Percentiles rank a stretch among this genome's conserved stretches.
These are phyloP conservation scores for Chiua virens DNA, from an alignment of 768 basidiomycete species.

Conservation along the genomic window DNA sequence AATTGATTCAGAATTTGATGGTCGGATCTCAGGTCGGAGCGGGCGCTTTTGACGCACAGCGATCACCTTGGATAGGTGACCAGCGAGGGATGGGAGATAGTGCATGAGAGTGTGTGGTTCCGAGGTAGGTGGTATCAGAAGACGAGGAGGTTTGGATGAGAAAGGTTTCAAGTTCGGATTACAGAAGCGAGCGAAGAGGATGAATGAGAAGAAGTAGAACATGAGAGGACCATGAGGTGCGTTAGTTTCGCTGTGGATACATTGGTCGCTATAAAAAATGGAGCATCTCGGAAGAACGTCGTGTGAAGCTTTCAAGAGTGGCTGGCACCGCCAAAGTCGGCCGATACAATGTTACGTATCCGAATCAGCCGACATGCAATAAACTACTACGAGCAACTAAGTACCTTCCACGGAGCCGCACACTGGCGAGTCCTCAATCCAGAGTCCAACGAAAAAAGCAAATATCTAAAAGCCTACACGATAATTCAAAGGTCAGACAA, in stretches of 20 bases:
- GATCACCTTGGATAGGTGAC: slow-evolving; percentile 20
- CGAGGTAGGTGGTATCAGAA: not conserved
- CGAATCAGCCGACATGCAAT: slow-evolving; percentile 5
- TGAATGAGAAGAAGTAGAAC: not conserved
- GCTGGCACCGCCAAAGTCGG: slow-evolving; percentile 4
- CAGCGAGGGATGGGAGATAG: slow-evolving; percentile 20
- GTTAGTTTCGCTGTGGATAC: slow-evolving; percentile 22
- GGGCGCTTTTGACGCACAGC: slow-evolving; percentile 19
- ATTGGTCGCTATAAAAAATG: slow-evolving; percentile 13
- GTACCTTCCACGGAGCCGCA: not conserved
- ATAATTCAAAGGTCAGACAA: not conserved
- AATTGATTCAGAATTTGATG: slow-evolving; percentile 9
- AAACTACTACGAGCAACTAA: not conserved
- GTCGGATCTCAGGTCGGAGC: not conserved
- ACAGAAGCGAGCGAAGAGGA: not conserved
- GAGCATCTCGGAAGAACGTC: not conserved
- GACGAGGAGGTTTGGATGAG: not conserved
- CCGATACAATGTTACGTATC: slow-evolving; percentile 8
- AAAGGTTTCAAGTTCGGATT: not conserved
- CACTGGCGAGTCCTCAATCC: too few species aligned
- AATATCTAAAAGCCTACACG: not conserved
- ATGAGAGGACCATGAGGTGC: slow-evolving; percentile 20
- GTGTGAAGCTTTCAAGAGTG: slow-evolving; percentile 12
- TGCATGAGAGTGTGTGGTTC: slow-evolving; percentile 14
- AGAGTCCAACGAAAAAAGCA: not conserved